Percentiles rank a stretch among this genome's conserved stretches.
These are phyloP conservation scores for Oxytropis ochrocephala DNA, from an alignment of 306 rosid species.

Conservation along the genomic window DNA sequence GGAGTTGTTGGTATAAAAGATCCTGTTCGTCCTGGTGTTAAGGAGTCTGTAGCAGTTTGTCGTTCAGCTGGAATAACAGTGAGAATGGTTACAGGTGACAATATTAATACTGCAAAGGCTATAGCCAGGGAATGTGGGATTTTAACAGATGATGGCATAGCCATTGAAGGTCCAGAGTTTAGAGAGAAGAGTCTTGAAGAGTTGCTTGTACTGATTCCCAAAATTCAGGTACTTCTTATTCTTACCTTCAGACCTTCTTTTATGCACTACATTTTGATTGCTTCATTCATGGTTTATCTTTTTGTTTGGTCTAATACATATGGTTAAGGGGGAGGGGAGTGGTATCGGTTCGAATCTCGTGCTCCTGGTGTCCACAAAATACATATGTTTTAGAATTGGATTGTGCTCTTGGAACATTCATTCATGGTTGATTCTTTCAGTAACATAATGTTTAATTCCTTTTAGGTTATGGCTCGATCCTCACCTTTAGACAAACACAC, in stretches of 20 bases:
- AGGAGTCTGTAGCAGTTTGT: conserved; percentile 87
- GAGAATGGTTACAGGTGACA: conserved; percentile 97
- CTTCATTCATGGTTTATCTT: neutral
- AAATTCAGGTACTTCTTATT: conserved; percentile 64
- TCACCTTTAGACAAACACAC: conserved; percentile 94
- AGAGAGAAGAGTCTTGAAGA: conserved; percentile 77
- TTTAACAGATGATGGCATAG: conserved; percentile 92
- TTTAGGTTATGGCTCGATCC: conserved; percentile 94
- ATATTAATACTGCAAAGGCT: conserved; percentile 89
- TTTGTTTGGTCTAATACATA: no score
- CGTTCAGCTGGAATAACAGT: conserved; percentile 94
- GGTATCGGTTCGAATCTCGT: no score
- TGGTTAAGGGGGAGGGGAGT: no score
- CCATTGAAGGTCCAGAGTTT: conserved; percentile 94
- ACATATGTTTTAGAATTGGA: no score
- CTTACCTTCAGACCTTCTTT: neutral
- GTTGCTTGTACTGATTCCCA: conserved; percentile 69
- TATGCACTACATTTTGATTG: neutral
- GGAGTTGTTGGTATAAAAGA: conserved; percentile 95
- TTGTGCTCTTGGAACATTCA: no score
- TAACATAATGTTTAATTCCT: conserved; percentile 17
- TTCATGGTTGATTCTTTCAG: conserved; percentile 10
- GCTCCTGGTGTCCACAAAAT: no score
- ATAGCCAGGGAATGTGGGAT: conserved; percentile 98
- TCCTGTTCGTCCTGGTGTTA: conserved; percentile 96